These are phyloP conservation scores for Scutellaria barbata DNA, from an alignment of 257 asterid genomes.

Conservation along the genomic window DNA sequence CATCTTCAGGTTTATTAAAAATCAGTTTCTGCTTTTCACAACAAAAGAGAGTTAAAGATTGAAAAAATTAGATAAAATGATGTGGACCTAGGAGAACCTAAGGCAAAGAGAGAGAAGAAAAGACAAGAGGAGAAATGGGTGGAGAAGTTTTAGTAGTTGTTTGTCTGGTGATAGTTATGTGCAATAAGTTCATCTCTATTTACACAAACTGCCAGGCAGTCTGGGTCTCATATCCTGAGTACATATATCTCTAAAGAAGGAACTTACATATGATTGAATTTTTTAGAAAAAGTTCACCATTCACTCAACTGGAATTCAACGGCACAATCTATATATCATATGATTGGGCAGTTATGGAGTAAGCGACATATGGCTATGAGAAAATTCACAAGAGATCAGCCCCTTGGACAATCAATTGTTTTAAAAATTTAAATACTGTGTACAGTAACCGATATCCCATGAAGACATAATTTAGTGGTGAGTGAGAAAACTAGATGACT, in stretches of 20 bases:
- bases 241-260: neutral
- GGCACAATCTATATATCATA: neutral
- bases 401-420: neutral
- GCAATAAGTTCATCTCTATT: constrained; percentile 20
- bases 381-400: neutral
- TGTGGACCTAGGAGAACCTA: constrained; percentile 19
- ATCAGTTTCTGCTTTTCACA: constrained; percentile 68
- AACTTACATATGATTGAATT: no score
- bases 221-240: constrained; percentile 1
- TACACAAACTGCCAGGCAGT: neutral
- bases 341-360: neutral
- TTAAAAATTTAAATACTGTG: neutral
- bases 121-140: constrained; percentile 14
- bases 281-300: neutral
- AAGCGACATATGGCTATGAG: neutral
- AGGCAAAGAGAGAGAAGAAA: constrained; percentile 7
- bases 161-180: neutral
- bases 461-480: neutral
- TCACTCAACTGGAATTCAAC: neutral
- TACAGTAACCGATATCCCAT: neutral
- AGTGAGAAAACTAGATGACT: neutral
- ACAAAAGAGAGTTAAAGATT: neutral
- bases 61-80: constrained; percentile 20
- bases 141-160: constrained; percentile 1
- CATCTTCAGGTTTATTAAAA: constrained; percentile 81